Evolutionary conservation across 2,329 filamentous ascomycete species (phyloP).

Genomic region (Cryphonectria nitschkei): DNA sequence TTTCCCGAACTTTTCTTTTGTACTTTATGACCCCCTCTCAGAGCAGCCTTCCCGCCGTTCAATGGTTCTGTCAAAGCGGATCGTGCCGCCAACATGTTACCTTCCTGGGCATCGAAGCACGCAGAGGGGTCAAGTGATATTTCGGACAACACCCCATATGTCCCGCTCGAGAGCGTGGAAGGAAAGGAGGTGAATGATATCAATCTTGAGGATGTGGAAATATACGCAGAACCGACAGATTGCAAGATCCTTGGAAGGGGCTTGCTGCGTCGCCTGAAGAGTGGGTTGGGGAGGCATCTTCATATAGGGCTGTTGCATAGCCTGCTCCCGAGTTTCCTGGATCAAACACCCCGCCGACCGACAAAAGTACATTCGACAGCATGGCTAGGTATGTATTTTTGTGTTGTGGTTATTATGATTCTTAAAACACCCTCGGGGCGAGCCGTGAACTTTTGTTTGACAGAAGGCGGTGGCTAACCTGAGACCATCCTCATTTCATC

Average conservation of each 20-base stretch:
- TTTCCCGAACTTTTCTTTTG: background rate
- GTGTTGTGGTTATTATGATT: background rate
- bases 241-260: background rate
- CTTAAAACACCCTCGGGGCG: background rate
- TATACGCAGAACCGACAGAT: background rate
- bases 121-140: slow-evolving; percentile 2
- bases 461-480: background rate
- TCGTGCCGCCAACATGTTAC: background rate
- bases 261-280: background rate
- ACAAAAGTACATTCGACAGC: slow-evolving; percentile 27
- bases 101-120: background rate
- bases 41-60: background rate
- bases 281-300: background rate
- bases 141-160: slow-evolving; percentile 5
- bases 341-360: background rate
- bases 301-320: background rate
- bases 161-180: slow-evolving; percentile 14
- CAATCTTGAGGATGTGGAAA: background rate
- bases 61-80: background rate
- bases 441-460: background rate
- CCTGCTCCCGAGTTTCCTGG: slow-evolving; percentile 26
- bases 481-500: background rate
- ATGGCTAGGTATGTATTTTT: slow-evolving; percentile 24
- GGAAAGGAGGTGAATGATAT: slow-evolving; percentile 11
- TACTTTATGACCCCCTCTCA: background rate